Conservation (phyloP, 73 alveolate genomes). For the Effrenium voratum region DNA sequence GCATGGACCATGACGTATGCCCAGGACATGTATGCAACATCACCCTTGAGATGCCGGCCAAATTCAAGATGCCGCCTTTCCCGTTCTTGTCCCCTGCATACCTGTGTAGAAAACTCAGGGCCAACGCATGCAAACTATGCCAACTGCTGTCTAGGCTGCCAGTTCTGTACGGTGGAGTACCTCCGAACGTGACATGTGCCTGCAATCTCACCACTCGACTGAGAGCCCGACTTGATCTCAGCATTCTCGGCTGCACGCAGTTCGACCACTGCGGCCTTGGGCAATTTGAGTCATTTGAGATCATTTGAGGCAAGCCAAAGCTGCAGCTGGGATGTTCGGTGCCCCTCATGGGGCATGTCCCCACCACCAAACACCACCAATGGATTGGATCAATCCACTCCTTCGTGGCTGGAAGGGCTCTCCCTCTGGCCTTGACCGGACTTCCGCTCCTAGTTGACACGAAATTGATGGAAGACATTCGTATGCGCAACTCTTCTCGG, state of each 20-base stretch:
- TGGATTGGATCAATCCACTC: too few species aligned
- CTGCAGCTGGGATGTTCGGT: too few species aligned
- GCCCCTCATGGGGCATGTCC: too few species aligned
- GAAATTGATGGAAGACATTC: not conserved
- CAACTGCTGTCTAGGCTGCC: slow-evolving; percentile 18
- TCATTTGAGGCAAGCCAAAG: too few species aligned
- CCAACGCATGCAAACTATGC: not conserved
- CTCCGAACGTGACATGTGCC: not conserved
- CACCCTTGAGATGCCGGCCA: too few species aligned
- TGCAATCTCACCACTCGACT: not conserved
- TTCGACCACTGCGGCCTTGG: slow-evolving; percentile 91
- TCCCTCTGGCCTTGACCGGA: too few species aligned
- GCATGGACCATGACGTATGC: too few species aligned
- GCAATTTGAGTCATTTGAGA: too few species aligned
- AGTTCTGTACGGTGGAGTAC: slow-evolving; percentile 94
- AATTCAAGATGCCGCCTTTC: slow-evolving; percentile 78
- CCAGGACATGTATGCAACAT: too few species aligned
- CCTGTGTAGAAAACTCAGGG: not conserved
- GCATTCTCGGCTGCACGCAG: slow-evolving; percentile 86
- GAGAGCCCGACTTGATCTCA: slow-evolving; percentile 64
- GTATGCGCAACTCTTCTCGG: too few species aligned
- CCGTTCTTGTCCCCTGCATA: slow-evolving; percentile 92
- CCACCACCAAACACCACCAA: too few species aligned
- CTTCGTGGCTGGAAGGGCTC: too few species aligned
- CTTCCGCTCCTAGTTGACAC: not conserved